These are phyloP conservation scores for Chionographis japonica DNA, from an alignment of 106 monocot genomes.

Conservation along the genomic window DNA sequence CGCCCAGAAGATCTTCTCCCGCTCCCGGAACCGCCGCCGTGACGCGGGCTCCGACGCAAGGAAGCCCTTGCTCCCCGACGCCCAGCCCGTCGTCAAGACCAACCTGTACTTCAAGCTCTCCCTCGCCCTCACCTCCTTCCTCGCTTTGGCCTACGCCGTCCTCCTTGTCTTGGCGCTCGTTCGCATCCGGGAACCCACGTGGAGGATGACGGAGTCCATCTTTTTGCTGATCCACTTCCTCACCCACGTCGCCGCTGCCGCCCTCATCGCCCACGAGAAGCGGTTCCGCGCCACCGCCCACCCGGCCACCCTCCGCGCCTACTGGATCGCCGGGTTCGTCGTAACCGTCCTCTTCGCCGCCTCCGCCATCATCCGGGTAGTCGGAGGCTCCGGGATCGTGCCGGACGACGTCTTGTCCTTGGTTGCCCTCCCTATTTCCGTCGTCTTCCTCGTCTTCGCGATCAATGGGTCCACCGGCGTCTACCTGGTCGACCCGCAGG, in stretches of 20 bases:
- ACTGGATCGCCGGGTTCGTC: constrained; percentile 44
- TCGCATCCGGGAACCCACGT: neutral
- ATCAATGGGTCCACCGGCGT: constrained; percentile 51
- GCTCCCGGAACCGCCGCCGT: neutral
- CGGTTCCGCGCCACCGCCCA: constrained; percentile 43
- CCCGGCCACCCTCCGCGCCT: constrained; percentile 51
- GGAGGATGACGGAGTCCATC: constrained; percentile 9
- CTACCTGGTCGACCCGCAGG: neutral
- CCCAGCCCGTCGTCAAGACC: constrained; percentile 3
- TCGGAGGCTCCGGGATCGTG: constrained; percentile 19
- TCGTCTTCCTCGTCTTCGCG: constrained; percentile 38
- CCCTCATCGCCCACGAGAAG: constrained; percentile 62
- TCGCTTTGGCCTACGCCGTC: constrained; percentile 28
- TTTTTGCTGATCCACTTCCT: constrained; percentile 44
- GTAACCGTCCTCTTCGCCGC: constrained; percentile 37
- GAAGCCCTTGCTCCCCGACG: constrained; percentile 23
- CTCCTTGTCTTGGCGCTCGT: constrained; percentile 20
- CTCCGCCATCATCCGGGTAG: constrained; percentile 42
- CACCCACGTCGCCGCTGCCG: constrained; percentile 35
- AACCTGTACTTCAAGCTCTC: constrained; percentile 31
- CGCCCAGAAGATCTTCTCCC: constrained; percentile 10
- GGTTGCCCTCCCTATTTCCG: constrained; percentile 39
- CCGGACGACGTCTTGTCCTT: constrained; percentile 51
- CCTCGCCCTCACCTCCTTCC: constrained; percentile 16
- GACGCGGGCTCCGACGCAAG: constrained; percentile 1